Percentiles rank a stretch among this genome's conserved stretches.
These are phyloP conservation scores for Xenoacremonium recifei DNA, from an alignment of 2,329 filamentous ascomycete genomes.

Conservation along the genomic window DNA sequence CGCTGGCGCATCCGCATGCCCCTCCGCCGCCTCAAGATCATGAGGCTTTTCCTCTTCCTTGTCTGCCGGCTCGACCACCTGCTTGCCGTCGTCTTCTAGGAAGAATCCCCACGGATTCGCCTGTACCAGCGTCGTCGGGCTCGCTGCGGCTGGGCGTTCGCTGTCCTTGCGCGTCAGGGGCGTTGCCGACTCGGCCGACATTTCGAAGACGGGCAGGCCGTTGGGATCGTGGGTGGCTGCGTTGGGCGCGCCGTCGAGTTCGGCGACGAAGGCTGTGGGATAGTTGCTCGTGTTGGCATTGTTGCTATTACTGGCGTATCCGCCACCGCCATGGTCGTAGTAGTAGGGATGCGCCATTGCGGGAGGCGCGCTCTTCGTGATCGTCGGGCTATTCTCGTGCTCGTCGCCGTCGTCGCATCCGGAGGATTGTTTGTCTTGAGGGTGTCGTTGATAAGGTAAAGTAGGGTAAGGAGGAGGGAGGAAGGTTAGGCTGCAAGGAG, in stretches of 20 bases:
- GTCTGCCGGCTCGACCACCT: slow-evolving; percentile 2
- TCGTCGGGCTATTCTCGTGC: not conserved
- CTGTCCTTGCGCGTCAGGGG: too few relatives aligned
- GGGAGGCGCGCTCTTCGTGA: slow-evolving; percentile 8
- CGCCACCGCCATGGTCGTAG: not conserved
- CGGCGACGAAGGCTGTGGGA: slow-evolving; percentile 28
- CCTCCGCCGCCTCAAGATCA: slow-evolving; percentile 14
- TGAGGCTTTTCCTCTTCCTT: slow-evolving; percentile 5
- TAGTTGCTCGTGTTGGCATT: slow-evolving; percentile 4
- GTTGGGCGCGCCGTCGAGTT: slow-evolving; percentile 27
- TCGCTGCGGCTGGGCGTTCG: slow-evolving; percentile 5
- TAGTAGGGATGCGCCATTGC: slow-evolving; percentile 9
- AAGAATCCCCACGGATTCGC: slow-evolving; percentile 32
- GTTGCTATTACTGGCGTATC: too few relatives aligned
- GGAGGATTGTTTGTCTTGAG: not conserved
- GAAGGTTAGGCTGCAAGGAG: too few relatives aligned
- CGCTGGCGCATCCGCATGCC: not conserved
- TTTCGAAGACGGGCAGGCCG: slow-evolving; percentile 29
- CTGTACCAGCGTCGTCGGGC: slow-evolving; percentile 5
- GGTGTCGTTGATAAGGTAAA: not conserved
- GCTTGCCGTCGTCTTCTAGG: slow-evolving; percentile 17
- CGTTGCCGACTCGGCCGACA: slow-evolving; percentile 27
- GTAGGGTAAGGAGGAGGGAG: not conserved
- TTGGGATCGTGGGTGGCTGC: slow-evolving; percentile 15
- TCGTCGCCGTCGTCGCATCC: not conserved